Evolutionary conservation across 1,139 yeast genomes (phyloP).

Genomic region (Debaryomyces nepalensis): DNA sequence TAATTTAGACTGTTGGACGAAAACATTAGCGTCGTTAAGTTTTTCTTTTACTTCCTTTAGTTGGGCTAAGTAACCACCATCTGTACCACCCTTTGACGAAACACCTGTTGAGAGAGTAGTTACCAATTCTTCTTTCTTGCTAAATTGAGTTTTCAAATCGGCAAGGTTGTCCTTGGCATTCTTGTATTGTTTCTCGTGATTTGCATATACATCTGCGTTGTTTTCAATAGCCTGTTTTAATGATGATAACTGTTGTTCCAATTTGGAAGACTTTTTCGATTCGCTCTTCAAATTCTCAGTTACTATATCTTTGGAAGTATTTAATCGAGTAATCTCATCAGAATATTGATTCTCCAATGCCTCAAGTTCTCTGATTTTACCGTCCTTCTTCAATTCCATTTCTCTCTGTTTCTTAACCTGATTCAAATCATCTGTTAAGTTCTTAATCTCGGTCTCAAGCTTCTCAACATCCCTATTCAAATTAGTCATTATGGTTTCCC

Average conservation of each 20-base stretch:
- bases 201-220: slow-evolving; percentile 30
- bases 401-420: slow-evolving; percentile 60
- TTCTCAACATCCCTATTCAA: slow-evolving; percentile 47
- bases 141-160: slow-evolving; percentile 52
- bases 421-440: slow-evolving; percentile 64
- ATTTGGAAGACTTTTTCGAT: slow-evolving; percentile 21
- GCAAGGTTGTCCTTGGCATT: slow-evolving; percentile 48
- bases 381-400: slow-evolving; percentile 65
- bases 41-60: slow-evolving; percentile 66
- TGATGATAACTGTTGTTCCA: slow-evolving; percentile 22
- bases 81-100: slow-evolving; percentile 75
- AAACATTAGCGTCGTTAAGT: slow-evolving; percentile 57
- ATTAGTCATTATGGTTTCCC: slow-evolving; percentile 39
- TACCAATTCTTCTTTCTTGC: slow-evolving; percentile 75
- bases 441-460: slow-evolving; percentile 57
- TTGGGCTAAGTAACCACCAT: slow-evolving; percentile 82
- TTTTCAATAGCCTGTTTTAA: slow-evolving; percentile 33
- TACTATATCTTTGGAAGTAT: slow-evolving; percentile 64
- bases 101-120: slow-evolving; percentile 90
- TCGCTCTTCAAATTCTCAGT: slow-evolving; percentile 60
- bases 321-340: slow-evolving; percentile 70
- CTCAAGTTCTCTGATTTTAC: slow-evolving; percentile 65
- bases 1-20: slow-evolving; percentile 63
- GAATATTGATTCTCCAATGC: slow-evolving; percentile 57
- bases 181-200: slow-evolving; percentile 44